Conservation (phyloP, 2,329 filamentous ascomycete genomes). For the Cladorrhinum sp. region DNA sequence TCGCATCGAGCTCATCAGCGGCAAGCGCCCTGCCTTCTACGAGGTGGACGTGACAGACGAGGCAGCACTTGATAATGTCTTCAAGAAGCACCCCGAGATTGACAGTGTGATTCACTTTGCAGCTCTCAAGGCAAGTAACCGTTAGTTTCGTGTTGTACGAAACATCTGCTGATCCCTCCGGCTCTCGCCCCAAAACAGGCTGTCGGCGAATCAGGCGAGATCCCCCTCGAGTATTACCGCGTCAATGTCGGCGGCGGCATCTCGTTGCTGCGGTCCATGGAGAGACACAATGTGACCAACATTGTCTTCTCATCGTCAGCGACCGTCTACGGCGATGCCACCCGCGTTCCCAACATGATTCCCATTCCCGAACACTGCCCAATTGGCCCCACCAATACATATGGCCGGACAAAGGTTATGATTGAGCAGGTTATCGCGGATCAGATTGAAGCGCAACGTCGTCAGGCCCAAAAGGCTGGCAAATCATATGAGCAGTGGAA, state of each 20-base stretch:
- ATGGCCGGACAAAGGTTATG: conserved; percentile 92
- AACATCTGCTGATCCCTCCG: not conserved
- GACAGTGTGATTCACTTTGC: conserved; percentile 99
- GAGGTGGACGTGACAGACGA: conserved; percentile 87
- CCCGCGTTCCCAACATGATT: conserved; percentile 95
- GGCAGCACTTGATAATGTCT: conserved; percentile 78
- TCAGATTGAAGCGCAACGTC: conserved; percentile 81
- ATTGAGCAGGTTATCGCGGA: conserved; percentile 93
- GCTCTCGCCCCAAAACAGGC: conserved; percentile 54
- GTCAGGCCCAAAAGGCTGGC: conserved; percentile 74
- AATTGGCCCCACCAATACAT: conserved; percentile 93
- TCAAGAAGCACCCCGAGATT: conserved; percentile 84
- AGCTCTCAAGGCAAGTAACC: conserved; percentile 73
- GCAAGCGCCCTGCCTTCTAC: conserved; percentile 82
- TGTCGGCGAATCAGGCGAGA: conserved; percentile 91
- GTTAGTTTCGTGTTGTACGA: not conserved
- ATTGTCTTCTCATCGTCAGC: conserved; percentile 98
- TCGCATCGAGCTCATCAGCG: conserved; percentile 89
- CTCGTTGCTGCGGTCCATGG: conserved; percentile 81
- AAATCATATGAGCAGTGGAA: conserved; percentile 83
- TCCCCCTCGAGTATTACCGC: conserved; percentile 94
- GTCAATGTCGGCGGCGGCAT: conserved; percentile 95
- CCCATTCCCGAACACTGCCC: conserved; percentile 97
- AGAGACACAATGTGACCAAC: conserved; percentile 85
- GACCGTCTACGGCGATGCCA: conserved; percentile 97